phyloP scores from a whole-genome alignment of 2,329 filamentous ascomycete genomes.

The Metarhizium sp. region DNA sequence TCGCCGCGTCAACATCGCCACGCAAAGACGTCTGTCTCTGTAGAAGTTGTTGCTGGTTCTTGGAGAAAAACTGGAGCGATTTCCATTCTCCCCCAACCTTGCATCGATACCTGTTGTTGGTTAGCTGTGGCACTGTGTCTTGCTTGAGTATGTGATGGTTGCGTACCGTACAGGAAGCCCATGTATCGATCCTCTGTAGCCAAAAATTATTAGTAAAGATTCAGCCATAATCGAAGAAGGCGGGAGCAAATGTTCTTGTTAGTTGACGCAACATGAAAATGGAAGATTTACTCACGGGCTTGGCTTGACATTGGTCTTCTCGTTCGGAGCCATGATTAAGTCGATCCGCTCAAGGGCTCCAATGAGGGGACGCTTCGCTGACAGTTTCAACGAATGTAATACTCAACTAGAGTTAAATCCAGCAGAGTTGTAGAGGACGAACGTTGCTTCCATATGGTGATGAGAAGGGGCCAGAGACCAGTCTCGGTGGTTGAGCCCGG shows the following conservation, averaged over 20 bases:
- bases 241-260: not conserved
- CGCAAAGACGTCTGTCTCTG: constrained; percentile 7
- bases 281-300: not conserved
- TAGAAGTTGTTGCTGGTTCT: constrained; percentile 20
- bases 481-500: too few relatives aligned
- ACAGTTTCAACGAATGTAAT: too few relatives aligned
- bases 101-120: constrained; percentile 21
- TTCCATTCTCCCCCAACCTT: constrained; percentile 28
- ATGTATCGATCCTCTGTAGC: not conserved
- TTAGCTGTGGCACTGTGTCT: not conserved
- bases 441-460: too few relatives aligned
- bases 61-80: constrained; percentile 20
- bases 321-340: not conserved
- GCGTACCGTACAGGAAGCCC: not conserved
- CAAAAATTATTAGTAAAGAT: not conserved
- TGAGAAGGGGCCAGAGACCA: too few relatives aligned
- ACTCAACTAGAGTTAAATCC: too few relatives aligned
- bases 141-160: not conserved
- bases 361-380: too few relatives aligned
- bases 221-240: not conserved
- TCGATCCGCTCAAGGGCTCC: too few relatives aligned
- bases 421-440: too few relatives aligned
- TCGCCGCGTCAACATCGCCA: constrained; percentile 16
- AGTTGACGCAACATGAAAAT: too few relatives aligned
- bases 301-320: not conserved